phyloP scores from a whole-genome alignment of 2,329 filamentous ascomycete species.

The Fusarium redolens region DNA sequence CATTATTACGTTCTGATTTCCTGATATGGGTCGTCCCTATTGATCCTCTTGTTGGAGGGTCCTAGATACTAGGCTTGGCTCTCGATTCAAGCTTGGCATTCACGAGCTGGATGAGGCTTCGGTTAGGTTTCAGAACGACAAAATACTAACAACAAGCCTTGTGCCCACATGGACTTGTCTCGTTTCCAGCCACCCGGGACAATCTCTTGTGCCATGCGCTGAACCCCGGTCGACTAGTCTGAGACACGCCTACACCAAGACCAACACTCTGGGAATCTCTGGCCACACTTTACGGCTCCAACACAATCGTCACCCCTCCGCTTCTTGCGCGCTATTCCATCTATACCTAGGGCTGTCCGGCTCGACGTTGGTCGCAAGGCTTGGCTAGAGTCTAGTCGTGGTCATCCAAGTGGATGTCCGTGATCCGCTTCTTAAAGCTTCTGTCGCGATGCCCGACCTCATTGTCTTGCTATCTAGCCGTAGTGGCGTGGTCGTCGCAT shows the following conservation, averaged over 20 bases:
- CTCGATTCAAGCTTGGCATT: neutral
- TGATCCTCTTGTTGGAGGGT: neutral
- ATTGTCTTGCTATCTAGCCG: slow-evolving; percentile 11
- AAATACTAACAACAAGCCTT: neutral
- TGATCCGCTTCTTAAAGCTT: slow-evolving; percentile 19
- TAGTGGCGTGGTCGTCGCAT: slow-evolving; percentile 25
- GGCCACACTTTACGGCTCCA: neutral
- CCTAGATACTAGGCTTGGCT: neutral
- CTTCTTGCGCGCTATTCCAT: neutral
- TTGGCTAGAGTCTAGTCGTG: slow-evolving; percentile 18
- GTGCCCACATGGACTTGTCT: slow-evolving; percentile 7
- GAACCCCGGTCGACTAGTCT: slow-evolving; percentile 1
- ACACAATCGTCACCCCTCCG: slow-evolving; percentile 32
- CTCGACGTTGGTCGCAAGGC: slow-evolving; percentile 9
- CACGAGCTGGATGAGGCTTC: neutral
- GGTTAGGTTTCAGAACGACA: neutral
- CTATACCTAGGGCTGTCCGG: slow-evolving; percentile 5
- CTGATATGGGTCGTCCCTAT: neutral
- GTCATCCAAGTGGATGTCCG: slow-evolving; percentile 7
- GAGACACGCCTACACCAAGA: neutral
- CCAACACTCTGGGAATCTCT: neutral
- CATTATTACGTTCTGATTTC: neutral
- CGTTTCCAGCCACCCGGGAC: slow-evolving; percentile 23
- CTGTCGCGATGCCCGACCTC: slow-evolving; percentile 32
- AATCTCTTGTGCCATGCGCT: slow-evolving; percentile 2